Conservation (phyloP, 2,329 filamentous ascomycete genomes). For the Leptodontidium sp. region DNA sequence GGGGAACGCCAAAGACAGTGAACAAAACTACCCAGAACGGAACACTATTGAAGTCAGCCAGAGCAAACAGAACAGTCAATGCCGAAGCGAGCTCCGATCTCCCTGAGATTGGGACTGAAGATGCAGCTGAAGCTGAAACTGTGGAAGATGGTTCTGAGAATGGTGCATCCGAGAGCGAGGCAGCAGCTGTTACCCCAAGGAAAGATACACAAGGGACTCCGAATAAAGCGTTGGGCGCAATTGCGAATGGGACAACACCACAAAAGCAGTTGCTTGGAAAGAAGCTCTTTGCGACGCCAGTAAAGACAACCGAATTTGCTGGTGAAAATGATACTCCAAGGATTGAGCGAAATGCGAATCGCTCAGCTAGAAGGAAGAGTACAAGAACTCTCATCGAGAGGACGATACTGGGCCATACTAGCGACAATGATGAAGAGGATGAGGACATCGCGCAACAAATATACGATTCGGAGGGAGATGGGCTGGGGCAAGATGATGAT, state of each 20-base stretch:
- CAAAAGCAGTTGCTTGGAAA: slow-evolving; percentile 32
- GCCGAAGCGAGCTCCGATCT: neutral
- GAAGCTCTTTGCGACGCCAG: slow-evolving; percentile 45
- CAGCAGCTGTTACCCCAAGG: neutral
- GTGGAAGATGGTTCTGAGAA: slow-evolving; percentile 4
- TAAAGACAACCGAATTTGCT: slow-evolving; percentile 32
- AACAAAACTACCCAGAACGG: neutral
- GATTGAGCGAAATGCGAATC: slow-evolving; percentile 64
- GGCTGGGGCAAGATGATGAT: slow-evolving; percentile 46
- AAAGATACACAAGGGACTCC: slow-evolving; percentile 13
- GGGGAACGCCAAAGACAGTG: slow-evolving; percentile 3
- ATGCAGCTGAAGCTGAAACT: neutral
- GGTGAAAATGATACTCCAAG: slow-evolving; percentile 40
- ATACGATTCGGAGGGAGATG: slow-evolving; percentile 63
- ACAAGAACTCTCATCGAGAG: slow-evolving; percentile 78
- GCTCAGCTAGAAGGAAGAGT: slow-evolving; percentile 88
- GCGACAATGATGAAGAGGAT: slow-evolving; percentile 76
- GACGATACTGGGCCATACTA: slow-evolving; percentile 67
- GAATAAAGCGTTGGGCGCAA: neutral
- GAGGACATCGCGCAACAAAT: slow-evolving; percentile 75
- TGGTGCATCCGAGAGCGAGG: slow-evolving; percentile 2
- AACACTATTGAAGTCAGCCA: neutral
- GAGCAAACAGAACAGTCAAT: neutral
- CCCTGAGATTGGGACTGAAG: neutral
- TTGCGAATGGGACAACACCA: slow-evolving; percentile 34